Percentiles rank a stretch among this genome's conserved stretches.
Evolutionary conservation across 257 asterid species (phyloP).

Genomic region (Jasminum sambac): DNA sequence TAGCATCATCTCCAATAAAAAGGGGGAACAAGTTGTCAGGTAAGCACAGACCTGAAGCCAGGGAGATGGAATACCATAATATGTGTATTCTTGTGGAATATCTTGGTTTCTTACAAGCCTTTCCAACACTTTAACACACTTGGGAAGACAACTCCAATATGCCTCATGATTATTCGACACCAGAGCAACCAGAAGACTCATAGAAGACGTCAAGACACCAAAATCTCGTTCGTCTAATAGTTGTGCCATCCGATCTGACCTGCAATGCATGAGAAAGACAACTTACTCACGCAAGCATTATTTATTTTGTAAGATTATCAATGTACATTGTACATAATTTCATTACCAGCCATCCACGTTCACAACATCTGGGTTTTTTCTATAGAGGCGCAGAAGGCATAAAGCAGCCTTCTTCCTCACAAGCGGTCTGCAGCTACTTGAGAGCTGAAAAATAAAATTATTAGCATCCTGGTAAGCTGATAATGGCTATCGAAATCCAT

Average conservation of each 20-base stretch:
- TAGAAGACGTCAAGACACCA: constrained; percentile 95
- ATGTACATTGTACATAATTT: constrained; percentile 16
- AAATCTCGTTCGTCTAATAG: constrained; percentile 97
- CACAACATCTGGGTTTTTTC: constrained; percentile 96
- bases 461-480: constrained; percentile 29
- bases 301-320: constrained; percentile 17
- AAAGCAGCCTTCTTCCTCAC: constrained; percentile 99
- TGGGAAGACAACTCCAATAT: constrained; percentile 97
- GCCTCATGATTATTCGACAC: constrained; percentile 94
- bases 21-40: constrained; percentile 12
- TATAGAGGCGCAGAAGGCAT: constrained; percentile 89
- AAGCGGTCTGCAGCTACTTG: constrained; percentile 97
- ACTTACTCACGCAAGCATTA: constrained; percentile 14
- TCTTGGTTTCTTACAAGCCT: constrained; percentile 96
- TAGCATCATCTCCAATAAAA: neutral
- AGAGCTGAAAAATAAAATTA: constrained; percentile 55
- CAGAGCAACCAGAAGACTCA: constrained; percentile 95
- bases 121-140: constrained; percentile 89
- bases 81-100: constrained; percentile 96
- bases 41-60: constrained; percentile 93
- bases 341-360: constrained; percentile 96
- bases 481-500: constrained; percentile 16
- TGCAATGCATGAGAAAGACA: constrained; percentile 34
- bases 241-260: constrained; percentile 99
- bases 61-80: constrained; percentile 98